phyloP scores from a whole-genome alignment of 129 eudicot species.

The Calendula officinalis region DNA sequence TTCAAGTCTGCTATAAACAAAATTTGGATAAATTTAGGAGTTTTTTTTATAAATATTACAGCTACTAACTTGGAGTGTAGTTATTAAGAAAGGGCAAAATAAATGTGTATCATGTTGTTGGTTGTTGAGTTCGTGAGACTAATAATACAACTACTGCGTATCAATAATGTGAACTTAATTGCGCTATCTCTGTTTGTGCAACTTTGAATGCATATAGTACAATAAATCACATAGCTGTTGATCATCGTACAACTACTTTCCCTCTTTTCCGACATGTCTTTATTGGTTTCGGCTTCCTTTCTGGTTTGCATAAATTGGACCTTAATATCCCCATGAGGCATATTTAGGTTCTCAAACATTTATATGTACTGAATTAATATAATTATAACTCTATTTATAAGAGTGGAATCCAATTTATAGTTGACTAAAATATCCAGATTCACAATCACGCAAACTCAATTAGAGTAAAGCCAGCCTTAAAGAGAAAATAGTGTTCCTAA shows the following conservation, averaged over 20 bases:
- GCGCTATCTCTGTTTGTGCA: not conserved
- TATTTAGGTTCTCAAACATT: too few species aligned
- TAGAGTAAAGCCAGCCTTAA: too few species aligned
- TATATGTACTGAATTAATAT: too few species aligned
- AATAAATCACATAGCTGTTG: not conserved
- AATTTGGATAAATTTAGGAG: too few species aligned
- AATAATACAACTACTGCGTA: constrained; percentile 14
- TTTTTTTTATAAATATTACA: too few species aligned
- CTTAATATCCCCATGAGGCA: not conserved
- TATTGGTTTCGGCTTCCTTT: not conserved
- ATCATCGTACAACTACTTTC: not conserved
- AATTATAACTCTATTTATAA: too few species aligned
- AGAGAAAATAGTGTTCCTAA: too few species aligned
- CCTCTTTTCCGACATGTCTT: constrained; percentile 1
- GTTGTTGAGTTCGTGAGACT: constrained; percentile 19
- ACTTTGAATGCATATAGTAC: constrained; percentile 12
- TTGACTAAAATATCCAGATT: too few species aligned
- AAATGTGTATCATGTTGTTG: constrained; percentile 16
- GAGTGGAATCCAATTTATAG: too few species aligned
- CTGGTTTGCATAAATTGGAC: not conserved
- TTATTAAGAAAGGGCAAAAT: constrained; percentile 13
- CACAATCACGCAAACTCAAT: too few species aligned
- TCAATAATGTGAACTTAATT: constrained; percentile 17
- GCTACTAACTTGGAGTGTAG: not conserved
- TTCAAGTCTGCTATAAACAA: too few species aligned